A percentile compares a stretch with the other conserved stretches of the same genome.
Conservation (phyloP, 257 asterid genomes). For the Hygrophila difformis region DNA sequence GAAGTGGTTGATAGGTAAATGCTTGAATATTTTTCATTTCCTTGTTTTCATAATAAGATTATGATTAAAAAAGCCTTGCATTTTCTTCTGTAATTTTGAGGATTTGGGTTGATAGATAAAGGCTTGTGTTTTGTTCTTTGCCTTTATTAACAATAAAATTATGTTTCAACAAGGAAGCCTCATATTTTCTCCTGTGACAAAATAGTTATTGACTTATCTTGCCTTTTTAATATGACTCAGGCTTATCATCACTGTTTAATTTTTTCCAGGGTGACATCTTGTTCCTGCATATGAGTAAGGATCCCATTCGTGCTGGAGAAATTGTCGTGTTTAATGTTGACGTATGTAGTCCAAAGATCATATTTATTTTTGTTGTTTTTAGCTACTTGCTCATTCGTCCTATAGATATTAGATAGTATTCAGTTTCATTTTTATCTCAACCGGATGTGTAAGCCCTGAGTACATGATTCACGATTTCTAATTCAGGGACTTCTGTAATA, state of each 20-base stretch:
- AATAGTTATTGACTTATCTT: not conserved
- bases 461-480: not conserved
- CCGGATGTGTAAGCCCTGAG: not conserved
- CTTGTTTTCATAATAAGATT: no score
- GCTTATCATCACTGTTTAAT: no score
- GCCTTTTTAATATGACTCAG: conserved; percentile 10
- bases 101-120: no score
- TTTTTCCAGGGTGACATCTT: conserved; percentile 92
- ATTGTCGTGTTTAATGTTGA: conserved; percentile 94
- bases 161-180: not conserved
- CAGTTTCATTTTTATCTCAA: not conserved
- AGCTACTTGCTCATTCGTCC: conserved; percentile 7
- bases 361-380: not conserved
- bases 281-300: conserved; percentile 94
- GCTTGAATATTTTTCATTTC: no score
- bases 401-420: no score
- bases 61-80: no score
- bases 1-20: no score
- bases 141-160: no score
- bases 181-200: not conserved
- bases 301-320: conserved; percentile 98
- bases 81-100: no score
- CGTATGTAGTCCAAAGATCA: conserved; percentile 36
- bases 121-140: no score
- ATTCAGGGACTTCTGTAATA: not conserved